Percentiles rank a stretch among this genome's conserved stretches.
phyloP scores from a whole-genome alignment of 176 grass and related monocot genomes.

The Carex parvula region DNA sequence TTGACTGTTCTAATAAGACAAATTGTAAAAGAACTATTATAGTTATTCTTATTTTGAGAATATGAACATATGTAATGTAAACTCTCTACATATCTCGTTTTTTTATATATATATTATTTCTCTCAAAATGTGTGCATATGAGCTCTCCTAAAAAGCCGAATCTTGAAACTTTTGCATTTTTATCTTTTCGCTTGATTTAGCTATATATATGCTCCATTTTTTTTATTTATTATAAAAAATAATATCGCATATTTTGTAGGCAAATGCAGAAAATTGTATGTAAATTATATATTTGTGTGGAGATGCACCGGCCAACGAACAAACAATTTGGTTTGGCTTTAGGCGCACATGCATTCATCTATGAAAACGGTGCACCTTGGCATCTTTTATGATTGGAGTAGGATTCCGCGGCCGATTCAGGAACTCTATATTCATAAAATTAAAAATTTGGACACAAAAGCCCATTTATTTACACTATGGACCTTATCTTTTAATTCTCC shows the following conservation, averaged over 20 bases:
- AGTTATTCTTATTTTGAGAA: no score
- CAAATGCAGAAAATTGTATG: background rate
- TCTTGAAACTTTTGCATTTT: background rate
- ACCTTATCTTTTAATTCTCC: background rate
- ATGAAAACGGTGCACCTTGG: slow-evolving; percentile 31
- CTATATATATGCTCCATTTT: background rate
- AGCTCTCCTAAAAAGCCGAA: background rate
- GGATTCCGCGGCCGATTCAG: background rate
- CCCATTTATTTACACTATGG: background rate
- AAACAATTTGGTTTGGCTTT: slow-evolving; percentile 33
- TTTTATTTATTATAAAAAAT: background rate
- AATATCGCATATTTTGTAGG: background rate
- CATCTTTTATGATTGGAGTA: slow-evolving; percentile 6
- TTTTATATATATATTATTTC: background rate
- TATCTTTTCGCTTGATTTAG: background rate
- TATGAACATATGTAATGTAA: background rate
- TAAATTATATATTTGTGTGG: slow-evolving; percentile 22
- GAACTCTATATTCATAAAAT: background rate
- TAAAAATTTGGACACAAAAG: background rate
- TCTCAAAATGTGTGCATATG: background rate
- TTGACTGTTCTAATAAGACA: no score
- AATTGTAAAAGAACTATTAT: no score
- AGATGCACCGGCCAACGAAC: slow-evolving; percentile 24
- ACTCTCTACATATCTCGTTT: background rate
- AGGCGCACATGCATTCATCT: slow-evolving; percentile 23